Evolutionary conservation across 2,329 filamentous ascomycete genomes (phyloP).

Genomic region (Mycogone perniciosa): DNA sequence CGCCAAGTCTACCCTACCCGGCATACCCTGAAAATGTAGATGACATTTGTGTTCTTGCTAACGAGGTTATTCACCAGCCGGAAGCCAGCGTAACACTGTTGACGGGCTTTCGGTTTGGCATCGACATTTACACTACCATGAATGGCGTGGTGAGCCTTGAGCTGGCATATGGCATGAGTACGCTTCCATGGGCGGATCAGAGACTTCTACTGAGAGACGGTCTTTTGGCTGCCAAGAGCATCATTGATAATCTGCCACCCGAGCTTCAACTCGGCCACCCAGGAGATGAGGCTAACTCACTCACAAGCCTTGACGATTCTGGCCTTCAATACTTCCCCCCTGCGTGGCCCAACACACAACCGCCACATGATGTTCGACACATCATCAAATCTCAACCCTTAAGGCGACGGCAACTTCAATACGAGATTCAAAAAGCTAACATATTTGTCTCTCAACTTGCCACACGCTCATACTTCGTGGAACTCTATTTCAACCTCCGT

Average conservation of each 20-base stretch:
- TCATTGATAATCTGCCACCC: slow-evolving; percentile 59
- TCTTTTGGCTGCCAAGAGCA: slow-evolving; percentile 61
- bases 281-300: slow-evolving; percentile 29
- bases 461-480: slow-evolving; percentile 77
- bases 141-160: slow-evolving; percentile 73
- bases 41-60: slow-evolving; percentile 70
- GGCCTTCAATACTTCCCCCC: slow-evolving; percentile 48
- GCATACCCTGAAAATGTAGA: slow-evolving; percentile 76
- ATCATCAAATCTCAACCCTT: slow-evolving; percentile 43
- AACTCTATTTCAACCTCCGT: slow-evolving; percentile 74
- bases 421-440: slow-evolving; percentile 88
- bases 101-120: slow-evolving; percentile 74
- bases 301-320: slow-evolving; percentile 37
- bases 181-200: slow-evolving; percentile 73
- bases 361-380: slow-evolving; percentile 44
- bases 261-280: slow-evolving; percentile 55
- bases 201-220: slow-evolving; percentile 65
- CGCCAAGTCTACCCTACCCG: slow-evolving; percentile 68
- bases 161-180: slow-evolving; percentile 72
- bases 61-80: slow-evolving; percentile 65
- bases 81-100: slow-evolving; percentile 62
- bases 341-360: slow-evolving; percentile 39
- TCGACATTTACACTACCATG: slow-evolving; percentile 74
- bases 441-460: slow-evolving; percentile 77
- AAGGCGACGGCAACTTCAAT: slow-evolving; percentile 57